Evolutionary conservation across 176 grass and related monocot genomes (phyloP).

Genomic region (Oryza punctata): DNA sequence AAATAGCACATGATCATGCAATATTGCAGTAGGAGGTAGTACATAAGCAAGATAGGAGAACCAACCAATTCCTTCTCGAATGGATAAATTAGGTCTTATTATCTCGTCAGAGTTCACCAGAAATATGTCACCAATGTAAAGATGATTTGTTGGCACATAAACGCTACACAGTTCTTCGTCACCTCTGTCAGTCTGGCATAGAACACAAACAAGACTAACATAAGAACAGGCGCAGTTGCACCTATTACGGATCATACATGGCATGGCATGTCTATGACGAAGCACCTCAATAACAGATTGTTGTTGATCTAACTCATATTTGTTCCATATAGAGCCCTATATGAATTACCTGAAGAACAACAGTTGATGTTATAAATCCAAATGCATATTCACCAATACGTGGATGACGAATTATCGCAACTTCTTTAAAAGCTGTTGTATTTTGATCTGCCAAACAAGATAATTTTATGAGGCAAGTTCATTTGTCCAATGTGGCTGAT

Average conservation of each 20-base stretch:
- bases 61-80: slow-evolving; percentile 94
- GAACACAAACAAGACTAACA: slow-evolving; percentile 18
- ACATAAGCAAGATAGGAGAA: neutral
- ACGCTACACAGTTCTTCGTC: slow-evolving; percentile 97
- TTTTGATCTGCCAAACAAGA: slow-evolving; percentile 86
- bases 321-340: neutral
- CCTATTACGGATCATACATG: neutral
- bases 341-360: slow-evolving; percentile 87
- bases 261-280: neutral
- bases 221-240: neutral
- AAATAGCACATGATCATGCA: neutral
- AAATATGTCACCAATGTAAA: slow-evolving; percentile 99
- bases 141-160: slow-evolving; percentile 98
- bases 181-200: slow-evolving; percentile 81
- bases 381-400: slow-evolving; percentile 97
- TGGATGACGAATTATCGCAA: slow-evolving; percentile 99
- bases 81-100: slow-evolving; percentile 94
- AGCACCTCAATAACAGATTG: neutral
- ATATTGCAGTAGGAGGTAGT: neutral
- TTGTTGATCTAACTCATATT: neutral
- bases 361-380: slow-evolving; percentile 92
- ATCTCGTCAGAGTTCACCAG: slow-evolving; percentile 92
- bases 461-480: slow-evolving; percentile 20
- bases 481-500: neutral
- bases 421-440: slow-evolving; percentile 98